These are phyloP conservation scores for Ilyonectria robusta DNA, from an alignment of 2,329 filamentous ascomycete genomes.

Conservation along the genomic window DNA sequence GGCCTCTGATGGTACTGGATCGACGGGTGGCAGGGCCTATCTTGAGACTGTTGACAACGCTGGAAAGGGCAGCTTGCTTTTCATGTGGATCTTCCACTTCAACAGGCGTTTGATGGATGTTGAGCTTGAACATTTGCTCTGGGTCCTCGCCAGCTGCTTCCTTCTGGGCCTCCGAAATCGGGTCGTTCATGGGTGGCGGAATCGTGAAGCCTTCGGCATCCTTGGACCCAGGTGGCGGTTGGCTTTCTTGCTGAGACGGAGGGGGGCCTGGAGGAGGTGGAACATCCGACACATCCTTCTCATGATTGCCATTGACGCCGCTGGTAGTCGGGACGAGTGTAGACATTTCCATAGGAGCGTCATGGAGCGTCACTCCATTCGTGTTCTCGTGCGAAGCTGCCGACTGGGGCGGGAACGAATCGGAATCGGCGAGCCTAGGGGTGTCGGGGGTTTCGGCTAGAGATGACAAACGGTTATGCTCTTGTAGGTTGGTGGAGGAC, in stretches of 20 bases:
- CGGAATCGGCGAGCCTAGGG: constrained; percentile 46
- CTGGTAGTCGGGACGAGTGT: constrained; percentile 48
- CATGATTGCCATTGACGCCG: constrained; percentile 64
- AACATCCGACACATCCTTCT: constrained; percentile 65
- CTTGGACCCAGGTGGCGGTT: constrained; percentile 62
- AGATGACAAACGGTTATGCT: constrained; percentile 67
- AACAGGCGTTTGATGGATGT: constrained; percentile 84
- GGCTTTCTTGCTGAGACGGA: constrained; percentile 58
- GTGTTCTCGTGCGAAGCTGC: constrained; percentile 57
- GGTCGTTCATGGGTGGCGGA: constrained; percentile 73
- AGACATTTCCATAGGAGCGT: constrained; percentile 49
- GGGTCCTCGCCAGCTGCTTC: constrained; percentile 71
- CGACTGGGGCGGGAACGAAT: constrained; percentile 43
- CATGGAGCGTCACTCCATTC: constrained; percentile 59
- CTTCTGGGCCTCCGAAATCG: constrained; percentile 80
- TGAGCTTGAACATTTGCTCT: constrained; percentile 83
- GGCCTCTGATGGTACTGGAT: constrained; percentile 84
- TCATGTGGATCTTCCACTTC: constrained; percentile 83
- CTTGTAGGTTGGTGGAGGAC: constrained; percentile 72
- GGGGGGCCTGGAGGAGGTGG: constrained; percentile 67
- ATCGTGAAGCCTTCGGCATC: constrained; percentile 85
- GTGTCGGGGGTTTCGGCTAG: constrained; percentile 70
- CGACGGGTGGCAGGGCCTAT: constrained; percentile 76
- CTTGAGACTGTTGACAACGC: constrained; percentile 80
- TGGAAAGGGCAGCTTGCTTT: constrained; percentile 80